Base-by-base conservation (phyloP, 345 rosid genomes). In the Linum trigynum region DNA sequence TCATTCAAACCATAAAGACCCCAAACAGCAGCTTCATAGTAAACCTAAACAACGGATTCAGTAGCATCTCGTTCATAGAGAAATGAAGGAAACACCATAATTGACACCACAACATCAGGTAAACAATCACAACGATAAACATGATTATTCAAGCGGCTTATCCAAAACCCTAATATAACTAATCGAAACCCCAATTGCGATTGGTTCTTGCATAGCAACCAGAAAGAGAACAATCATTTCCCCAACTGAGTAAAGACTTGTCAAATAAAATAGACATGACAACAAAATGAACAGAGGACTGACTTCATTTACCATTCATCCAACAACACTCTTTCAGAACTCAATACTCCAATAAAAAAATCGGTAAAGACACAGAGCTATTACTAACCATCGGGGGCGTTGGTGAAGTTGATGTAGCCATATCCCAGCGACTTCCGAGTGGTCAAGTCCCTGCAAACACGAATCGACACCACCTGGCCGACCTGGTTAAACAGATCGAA, bases 361-460 rank as follows among this genome's bases (percentile, higher is more conserved):
- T 35, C 17, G 67, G n/a, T 39, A 39, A 43, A 10, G 35, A 58
- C 37, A 64, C 10, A 39, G 11, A 23, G 12, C 36, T 62, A 62
- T 9, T 10, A 42, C 82, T 76, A 37, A 92, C 97, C 97, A 81
- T 92, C 97, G 59, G 78, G 80, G 4, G 88, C 71, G 71, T 61
- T 92, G 78, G 78, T 78, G 69, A 80, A 92, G 73, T 92, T 92
- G 15, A 92, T 97, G 50, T 92, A 92, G 3, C 91, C 98, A 71
- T 92, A 92, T 5, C 97, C 95, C 4, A 92, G 95, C 7, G 98
- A 92, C 70, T 89, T 72, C 4, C 95, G 84, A 39, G 88, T 87
- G 14, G 80, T 72, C 75, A 89, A 68, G 71, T 90, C 97, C 74
- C 92, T 72, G 71, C 95, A 84, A 64, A 89, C 90, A 4, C 95